These are phyloP conservation scores for Thyridium curvatum DNA, from an alignment of 2,329 filamentous ascomycete species.

Conservation along the genomic window DNA sequence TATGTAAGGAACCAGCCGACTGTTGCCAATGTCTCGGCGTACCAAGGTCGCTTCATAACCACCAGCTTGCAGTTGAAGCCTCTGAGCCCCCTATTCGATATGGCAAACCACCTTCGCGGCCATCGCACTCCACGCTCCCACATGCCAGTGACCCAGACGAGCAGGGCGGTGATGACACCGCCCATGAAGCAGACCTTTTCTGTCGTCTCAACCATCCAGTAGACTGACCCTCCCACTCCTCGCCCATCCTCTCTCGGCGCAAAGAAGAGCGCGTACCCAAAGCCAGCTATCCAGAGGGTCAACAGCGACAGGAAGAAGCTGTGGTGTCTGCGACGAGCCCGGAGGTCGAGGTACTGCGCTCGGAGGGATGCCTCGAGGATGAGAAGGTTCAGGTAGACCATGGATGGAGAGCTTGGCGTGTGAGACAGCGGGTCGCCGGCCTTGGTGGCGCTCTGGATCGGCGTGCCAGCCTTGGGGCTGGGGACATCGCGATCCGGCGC, in stretches of 20 bases:
- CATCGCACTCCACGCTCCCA: constrained; percentile 94
- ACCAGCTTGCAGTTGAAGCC: constrained; percentile 97
- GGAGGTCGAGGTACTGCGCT: constrained; percentile 85
- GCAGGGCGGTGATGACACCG: constrained; percentile 75
- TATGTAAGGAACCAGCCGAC: constrained; percentile 74
- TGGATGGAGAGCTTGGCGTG: constrained; percentile 83
- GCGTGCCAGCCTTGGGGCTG: constrained; percentile 34
- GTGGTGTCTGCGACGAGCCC: constrained; percentile 82
- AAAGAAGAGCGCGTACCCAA: constrained; percentile 86
- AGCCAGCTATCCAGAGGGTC: constrained; percentile 72
- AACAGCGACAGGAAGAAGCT: constrained; percentile 85
- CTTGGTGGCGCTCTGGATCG: constrained; percentile 27
- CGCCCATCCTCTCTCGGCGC: constrained; percentile 93
- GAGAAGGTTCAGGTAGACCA: constrained; percentile 96
- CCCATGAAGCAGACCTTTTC: constrained; percentile 91
- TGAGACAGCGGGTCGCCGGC: constrained; percentile 67
- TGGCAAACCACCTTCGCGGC: constrained; percentile 84
- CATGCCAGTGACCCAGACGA: constrained; percentile 93
- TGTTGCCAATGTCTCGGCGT: constrained; percentile 68
- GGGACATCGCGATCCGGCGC: constrained; percentile 44
- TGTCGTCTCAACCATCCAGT: constrained; percentile 88
- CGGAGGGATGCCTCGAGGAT: constrained; percentile 93
- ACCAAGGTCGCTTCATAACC: constrained; percentile 76
- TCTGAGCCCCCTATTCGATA: constrained; percentile 83
- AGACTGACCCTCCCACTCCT: constrained; percentile 86